Evolutionary conservation across 805 yeast genomes (phyloP), one percentile per base, ranked within the genome.

Genomic region (Hanseniaspora thailandica): DNA sequence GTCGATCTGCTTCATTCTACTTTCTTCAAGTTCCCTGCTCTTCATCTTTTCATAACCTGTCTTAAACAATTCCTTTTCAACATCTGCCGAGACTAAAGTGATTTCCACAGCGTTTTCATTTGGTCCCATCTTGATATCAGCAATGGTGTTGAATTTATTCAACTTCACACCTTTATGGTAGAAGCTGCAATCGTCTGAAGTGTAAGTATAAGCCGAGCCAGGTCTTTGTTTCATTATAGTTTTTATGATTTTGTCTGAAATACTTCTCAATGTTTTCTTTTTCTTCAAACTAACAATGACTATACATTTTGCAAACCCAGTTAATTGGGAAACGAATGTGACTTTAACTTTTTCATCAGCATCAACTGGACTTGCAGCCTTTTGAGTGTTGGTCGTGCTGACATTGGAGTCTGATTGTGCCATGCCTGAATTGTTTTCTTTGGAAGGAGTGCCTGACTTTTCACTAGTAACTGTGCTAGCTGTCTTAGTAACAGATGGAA

Each of bases 231-330:
- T 38, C 7, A 48, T 6, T 5, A 48, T 33, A 6, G 52, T 44
- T 5, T 22, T 7, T 2, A 48, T 38, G 13, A 31, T 44, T 33
- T 41, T 48, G 26, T 36, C 41, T 6, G 36, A 9, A 13, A 48
- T 48, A n/a, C 47, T 48, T 26, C 43, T 48, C 20, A 48, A 25
- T 1, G 52, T 33, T 26, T 48, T 48, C 20, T 34, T 48, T 31
- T 25, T 15, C 25, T 48, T 48, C 6, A 48, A n/a, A 23, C 36
- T 44, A 20, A 48, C 44, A 5, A 48, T 45, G 5, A 48, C 34
- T 15, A 41, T 25, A 25, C 52, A 48, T 4, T 48, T 41, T 13
- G 34, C 28, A 13, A 33, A 31, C 3, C 46, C 46, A 10, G 52
- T 41, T 25, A 48, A n/a, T 13, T 41, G 40, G 2, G 47, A 40